Evolutionary conservation across 2,329 filamentous ascomycete genomes (phyloP).

Genomic region (Beauveria bassiana): DNA sequence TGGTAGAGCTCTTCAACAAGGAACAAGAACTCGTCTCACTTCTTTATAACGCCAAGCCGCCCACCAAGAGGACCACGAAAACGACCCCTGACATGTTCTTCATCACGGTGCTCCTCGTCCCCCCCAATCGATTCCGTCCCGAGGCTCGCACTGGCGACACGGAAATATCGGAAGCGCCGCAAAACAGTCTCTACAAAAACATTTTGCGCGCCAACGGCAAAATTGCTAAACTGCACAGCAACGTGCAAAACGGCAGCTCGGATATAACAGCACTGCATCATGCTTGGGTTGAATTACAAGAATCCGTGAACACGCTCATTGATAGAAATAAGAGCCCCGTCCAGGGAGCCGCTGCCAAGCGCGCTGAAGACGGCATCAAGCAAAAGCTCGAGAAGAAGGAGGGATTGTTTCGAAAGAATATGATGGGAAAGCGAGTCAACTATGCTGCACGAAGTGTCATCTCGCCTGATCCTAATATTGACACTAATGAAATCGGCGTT

Average conservation of each 20-base stretch:
- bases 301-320: slow-evolving; percentile 84
- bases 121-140: slow-evolving; percentile 85
- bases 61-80: slow-evolving; percentile 44
- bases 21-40: slow-evolving; percentile 77
- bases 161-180: slow-evolving; percentile 77
- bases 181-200: slow-evolving; percentile 80
- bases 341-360: slow-evolving; percentile 66
- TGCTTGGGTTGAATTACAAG: slow-evolving; percentile 77
- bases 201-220: slow-evolving; percentile 70
- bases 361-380: slow-evolving; percentile 90
- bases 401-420: slow-evolving; percentile 95
- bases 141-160: slow-evolving; percentile 74
- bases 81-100: slow-evolving; percentile 92
- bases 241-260: slow-evolving; percentile 37
- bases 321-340: slow-evolving; percentile 82
- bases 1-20: slow-evolving; percentile 74
- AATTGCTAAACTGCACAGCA: slow-evolving; percentile 60
- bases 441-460: slow-evolving; percentile 97
- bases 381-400: slow-evolving; percentile 98
- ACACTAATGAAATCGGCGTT: slow-evolving; percentile 97
- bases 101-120: slow-evolving; percentile 74
- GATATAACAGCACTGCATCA: slow-evolving; percentile 69
- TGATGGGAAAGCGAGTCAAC: slow-evolving; percentile 99
- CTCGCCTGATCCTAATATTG: slow-evolving; percentile 95
- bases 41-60: slow-evolving; percentile 72